Base-by-base conservation (phyloP, 805 yeast species). In the Saturnispora saitoi region DNA sequence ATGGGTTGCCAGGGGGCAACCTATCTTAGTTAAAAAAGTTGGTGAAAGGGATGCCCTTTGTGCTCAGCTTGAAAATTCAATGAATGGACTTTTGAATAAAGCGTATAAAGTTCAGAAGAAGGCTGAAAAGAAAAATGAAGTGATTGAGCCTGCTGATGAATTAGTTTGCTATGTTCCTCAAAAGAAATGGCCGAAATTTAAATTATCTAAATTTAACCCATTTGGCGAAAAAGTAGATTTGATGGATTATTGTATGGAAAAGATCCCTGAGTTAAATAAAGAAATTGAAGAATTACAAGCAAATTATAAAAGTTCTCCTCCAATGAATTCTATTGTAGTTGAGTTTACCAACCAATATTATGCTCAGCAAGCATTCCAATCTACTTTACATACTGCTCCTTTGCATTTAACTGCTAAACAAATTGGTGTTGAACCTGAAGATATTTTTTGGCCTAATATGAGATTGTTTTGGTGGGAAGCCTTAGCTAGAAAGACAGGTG, bases 391-490 rank as follows among this genome's bases (percentile, higher is more conserved):
- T 58, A 90, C 84, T 62, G 72, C 70, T 42, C 88, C 93, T 0
- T 63, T 83, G 53, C 73, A 78, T 54, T 71, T 84, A 73, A 56
- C 65, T 20, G 87, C 89, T 4, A 72, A 76, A 15, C 73, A 70
- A 54, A 73, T 77, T 43, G 90, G 90, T 34, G 64, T 81, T 45
- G 80, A 76, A 50, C 86, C 90, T 1, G 64, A 58, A 1, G 83
- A 83, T 58, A 68, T 85, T 40, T 66, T 73, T 51, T 85, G 93
- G 93, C 63, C 76, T 45, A 85, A 85, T 62, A 69, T 84, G 78
- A 73, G 93, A 61, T 63, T 85, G 65, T 78, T 78, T 57, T 85
- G 93, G 90, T 83, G 87, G 84, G 95, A 85, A 64, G 68, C 81
- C 57, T 61, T 82, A 17, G 67, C 70, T 11, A 73, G 91, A 68